phyloP scores from a whole-genome alignment of 2,329 filamentous ascomycete species.

The Magnaporthiopsis rhizophila region DNA sequence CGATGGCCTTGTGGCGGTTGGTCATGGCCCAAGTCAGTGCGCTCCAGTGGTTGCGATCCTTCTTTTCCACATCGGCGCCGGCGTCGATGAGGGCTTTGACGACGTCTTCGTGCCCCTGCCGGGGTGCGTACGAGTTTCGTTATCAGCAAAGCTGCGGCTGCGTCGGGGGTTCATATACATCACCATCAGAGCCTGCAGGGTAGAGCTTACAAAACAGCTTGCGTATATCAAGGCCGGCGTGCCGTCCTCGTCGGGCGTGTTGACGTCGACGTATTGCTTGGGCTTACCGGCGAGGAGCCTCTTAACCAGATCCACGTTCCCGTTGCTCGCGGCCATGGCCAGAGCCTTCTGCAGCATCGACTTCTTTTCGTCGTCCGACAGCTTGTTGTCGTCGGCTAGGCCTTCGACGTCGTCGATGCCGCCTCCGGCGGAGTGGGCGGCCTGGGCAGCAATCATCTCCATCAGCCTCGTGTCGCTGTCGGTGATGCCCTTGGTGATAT shows the following conservation, averaged over 20 bases:
- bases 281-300: slow-evolving; percentile 68
- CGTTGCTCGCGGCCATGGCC: slow-evolving; percentile 94
- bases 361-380: slow-evolving; percentile 70
- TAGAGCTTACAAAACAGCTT: slow-evolving; percentile 74
- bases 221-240: slow-evolving; percentile 96
- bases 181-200: slow-evolving; percentile 10
- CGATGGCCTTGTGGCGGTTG: slow-evolving; percentile 92
- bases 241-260: slow-evolving; percentile 85
- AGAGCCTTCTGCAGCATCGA: slow-evolving; percentile 77
- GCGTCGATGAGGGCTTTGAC: slow-evolving; percentile 77
- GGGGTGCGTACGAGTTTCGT: slow-evolving; percentile 4
- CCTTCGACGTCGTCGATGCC: slow-evolving; percentile 64
- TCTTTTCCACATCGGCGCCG: slow-evolving; percentile 81
- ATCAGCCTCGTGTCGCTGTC: slow-evolving; percentile 85
- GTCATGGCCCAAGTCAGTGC: slow-evolving; percentile 99
- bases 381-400: slow-evolving; percentile 64
- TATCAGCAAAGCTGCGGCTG: background rate
- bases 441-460: slow-evolving; percentile 93
- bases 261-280: slow-evolving; percentile 70
- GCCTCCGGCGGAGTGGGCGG: slow-evolving; percentile 60
- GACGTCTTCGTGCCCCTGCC: slow-evolving; percentile 77
- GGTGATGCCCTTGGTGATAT: slow-evolving; percentile 45
- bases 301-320: slow-evolving; percentile 74
- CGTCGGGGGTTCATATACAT: slow-evolving; percentile 2
- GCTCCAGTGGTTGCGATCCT: slow-evolving; percentile 96